Evolutionary conservation across 805 yeast species (phyloP), one percentile per base, ranked within the genome.

Genomic region (Cyberlindnera lachancei): DNA sequence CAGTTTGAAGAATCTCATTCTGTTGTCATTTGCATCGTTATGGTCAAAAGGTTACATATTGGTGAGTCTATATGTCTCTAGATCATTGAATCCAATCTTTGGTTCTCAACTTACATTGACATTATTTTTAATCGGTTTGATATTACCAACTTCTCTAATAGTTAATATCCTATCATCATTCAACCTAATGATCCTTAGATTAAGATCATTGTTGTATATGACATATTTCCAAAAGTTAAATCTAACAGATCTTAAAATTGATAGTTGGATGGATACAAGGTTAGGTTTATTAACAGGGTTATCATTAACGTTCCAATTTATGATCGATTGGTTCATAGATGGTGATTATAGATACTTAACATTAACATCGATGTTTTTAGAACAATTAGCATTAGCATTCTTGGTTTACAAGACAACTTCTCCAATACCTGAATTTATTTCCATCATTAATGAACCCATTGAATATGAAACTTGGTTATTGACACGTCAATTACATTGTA

Each of bases 221-320:
- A 26, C 45, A 15, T 46, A 46, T 23, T 43, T 46, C 32, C 42
- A 41, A 23, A 34, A 41, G 12, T 9, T 46, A 14, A 29, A 33
- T 13, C 25, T 45, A 3, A 33, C 36, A 7, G 35, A 36, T 9
- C 4, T 9, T 4, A 46, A 46, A 23, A 31, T 36, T 8, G 28
- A 33, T 7, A 23, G 29, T 6, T 46, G 50, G 52, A 33, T 45
- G 11, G 46, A 42, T 6, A 39, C 52, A 12, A 33, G 52, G 21
- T 17, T 30, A 7, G 52, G 50, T 2, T 8, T 45, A 3, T 23
- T 31, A 2, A 23, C 34, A 22, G 52, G 52, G 3, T 41, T 45
- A 22, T 45, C n/a, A n/a, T n/a, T n/a, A n/a, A n/a, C n/a, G n/a
- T n/a, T n/a, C n/a, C n/a, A n/a, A n/a, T n/a, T n/a, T n/a, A n/a